Base-by-base conservation (phyloP, 768 basidiomycete species). In the Amanita muscaria region DNA sequence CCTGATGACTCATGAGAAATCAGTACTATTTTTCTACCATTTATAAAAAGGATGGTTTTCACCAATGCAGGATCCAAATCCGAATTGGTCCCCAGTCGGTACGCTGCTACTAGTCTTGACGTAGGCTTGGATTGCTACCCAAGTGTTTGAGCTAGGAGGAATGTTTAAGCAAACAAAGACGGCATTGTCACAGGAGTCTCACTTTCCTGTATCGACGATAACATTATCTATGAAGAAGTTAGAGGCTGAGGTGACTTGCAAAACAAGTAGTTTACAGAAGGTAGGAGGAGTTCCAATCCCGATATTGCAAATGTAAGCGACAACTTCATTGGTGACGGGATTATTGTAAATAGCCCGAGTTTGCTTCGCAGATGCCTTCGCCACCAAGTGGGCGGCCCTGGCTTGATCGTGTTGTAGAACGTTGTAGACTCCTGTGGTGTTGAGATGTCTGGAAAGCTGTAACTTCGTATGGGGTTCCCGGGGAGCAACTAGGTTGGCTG, bases 121-220 rank as follows among this genome's bases (percentile, higher is more conserved):
- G 53, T 79, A 83, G 2, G 59, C 11, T n/a, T 52, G 60, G 8
- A 22, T 50, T 23, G 81, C 78, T 34, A 84, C 65, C 80, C 81
- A 84, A 15, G 80, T 83, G 12, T 36, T 34, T 35, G 43, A 44
- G n/a, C 32, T 29, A 12, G 27, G 15, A 22, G 10, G 38, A 15
- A 8, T 7, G 12, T 29, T 29, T 29, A 29, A 29, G 6, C 7
- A 29, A 6, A 29, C 27, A 29, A 12, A 12, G 6, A 29, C 12
- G 12, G 12, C 12, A 29, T 29, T 6, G 27, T 34, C 5, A 14
- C 6, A 34, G 16, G n/a, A n/a, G n/a, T n/a, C 33, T 34, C 33
- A 63, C 63, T 76, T 79, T 58, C 77, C 78, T 3, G 80, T 80
- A 54, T 82, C 80, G 41, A 83, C 63, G 40, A 82, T 53, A 36